These are phyloP conservation scores for Kodamaea anthophila DNA, from an alignment of 1,139 yeast species.

Conservation along the genomic window DNA sequence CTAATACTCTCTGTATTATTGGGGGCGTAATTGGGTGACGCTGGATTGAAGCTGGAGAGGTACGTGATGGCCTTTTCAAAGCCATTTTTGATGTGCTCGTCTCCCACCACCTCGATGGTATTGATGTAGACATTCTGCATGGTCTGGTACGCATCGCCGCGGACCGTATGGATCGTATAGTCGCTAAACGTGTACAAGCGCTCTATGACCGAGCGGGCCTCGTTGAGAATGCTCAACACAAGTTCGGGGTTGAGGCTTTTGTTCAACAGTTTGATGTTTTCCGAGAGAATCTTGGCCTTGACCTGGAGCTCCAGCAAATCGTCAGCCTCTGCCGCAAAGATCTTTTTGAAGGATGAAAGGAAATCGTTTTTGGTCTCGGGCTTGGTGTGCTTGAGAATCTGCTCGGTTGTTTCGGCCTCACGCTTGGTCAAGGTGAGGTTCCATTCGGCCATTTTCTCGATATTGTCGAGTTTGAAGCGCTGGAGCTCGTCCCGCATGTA, in stretches of 20 bases:
- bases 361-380: constrained; percentile 41
- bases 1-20: constrained; percentile 35
- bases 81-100: constrained; percentile 70
- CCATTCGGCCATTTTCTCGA: constrained; percentile 29
- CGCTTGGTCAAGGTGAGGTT: constrained; percentile 27
- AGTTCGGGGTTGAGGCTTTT: constrained; percentile 38
- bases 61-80: constrained; percentile 74
- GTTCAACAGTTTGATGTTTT: constrained; percentile 37
- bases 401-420: constrained; percentile 37
- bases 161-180: constrained; percentile 28
- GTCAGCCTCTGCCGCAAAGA: constrained; percentile 37
- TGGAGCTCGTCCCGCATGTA: constrained; percentile 43
- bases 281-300: constrained; percentile 38
- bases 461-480: constrained; percentile 22
- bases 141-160: constrained; percentile 26
- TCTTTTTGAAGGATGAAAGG: constrained; percentile 57
- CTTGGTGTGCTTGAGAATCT: constrained; percentile 34
- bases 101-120: constrained; percentile 59
- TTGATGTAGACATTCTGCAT: constrained; percentile 61
- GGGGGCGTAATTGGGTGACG: constrained; percentile 17
- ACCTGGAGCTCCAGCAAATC: constrained; percentile 38
- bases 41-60: constrained; percentile 66
- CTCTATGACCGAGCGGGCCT: constrained; percentile 31
- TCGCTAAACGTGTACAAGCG: constrained; percentile 30
- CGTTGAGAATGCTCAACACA: constrained; percentile 32